A percentile compares a stretch with the other conserved stretches of the same genome.
Conservation (phyloP, 2,329 filamentous ascomycete genomes). For the Macrophomina pseudophaseolina region DNA sequence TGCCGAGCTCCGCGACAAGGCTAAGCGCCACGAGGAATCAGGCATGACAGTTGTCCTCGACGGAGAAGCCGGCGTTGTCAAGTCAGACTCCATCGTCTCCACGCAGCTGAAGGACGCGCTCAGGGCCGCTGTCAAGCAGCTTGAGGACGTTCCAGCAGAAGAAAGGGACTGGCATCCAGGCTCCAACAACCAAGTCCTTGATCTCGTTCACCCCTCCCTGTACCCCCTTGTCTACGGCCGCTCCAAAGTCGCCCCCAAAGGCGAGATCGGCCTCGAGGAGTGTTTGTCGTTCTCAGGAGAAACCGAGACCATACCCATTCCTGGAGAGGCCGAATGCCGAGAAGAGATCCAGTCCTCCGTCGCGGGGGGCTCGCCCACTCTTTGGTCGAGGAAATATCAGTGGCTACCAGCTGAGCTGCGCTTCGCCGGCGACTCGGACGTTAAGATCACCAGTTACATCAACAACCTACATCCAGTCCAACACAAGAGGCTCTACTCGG, state of each 20-base stretch:
- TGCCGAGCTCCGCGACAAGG: slow-evolving; percentile 57
- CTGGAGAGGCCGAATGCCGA: slow-evolving; percentile 2
- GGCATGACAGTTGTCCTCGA: slow-evolving; percentile 53
- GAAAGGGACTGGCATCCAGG: slow-evolving; percentile 66
- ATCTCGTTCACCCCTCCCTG: slow-evolving; percentile 64
- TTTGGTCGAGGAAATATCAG: slow-evolving; percentile 46
- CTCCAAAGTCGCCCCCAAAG: slow-evolving; percentile 30
- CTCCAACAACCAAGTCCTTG: slow-evolving; percentile 60
- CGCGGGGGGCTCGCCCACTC: neutral
- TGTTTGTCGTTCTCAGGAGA: slow-evolving; percentile 23
- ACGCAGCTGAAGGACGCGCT: slow-evolving; percentile 48
- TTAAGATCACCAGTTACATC: slow-evolving; percentile 55
- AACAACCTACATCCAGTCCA: slow-evolving; percentile 56
- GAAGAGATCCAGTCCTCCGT: neutral
- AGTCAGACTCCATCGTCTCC: slow-evolving; percentile 57
- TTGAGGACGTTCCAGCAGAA: slow-evolving; percentile 58
- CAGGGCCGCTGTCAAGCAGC: slow-evolving; percentile 43
- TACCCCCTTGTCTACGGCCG: slow-evolving; percentile 34
- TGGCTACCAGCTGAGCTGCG: slow-evolving; percentile 56
- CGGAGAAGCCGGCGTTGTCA: slow-evolving; percentile 52
- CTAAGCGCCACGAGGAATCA: slow-evolving; percentile 45
- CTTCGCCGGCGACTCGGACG: slow-evolving; percentile 38
- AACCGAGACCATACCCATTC: slow-evolving; percentile 25
- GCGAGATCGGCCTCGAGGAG: slow-evolving; percentile 29
- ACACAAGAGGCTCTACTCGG: slow-evolving; percentile 46